phyloP scores from a whole-genome alignment of 352 stramenopile species.

The Globisporangium abappressorium region DNA sequence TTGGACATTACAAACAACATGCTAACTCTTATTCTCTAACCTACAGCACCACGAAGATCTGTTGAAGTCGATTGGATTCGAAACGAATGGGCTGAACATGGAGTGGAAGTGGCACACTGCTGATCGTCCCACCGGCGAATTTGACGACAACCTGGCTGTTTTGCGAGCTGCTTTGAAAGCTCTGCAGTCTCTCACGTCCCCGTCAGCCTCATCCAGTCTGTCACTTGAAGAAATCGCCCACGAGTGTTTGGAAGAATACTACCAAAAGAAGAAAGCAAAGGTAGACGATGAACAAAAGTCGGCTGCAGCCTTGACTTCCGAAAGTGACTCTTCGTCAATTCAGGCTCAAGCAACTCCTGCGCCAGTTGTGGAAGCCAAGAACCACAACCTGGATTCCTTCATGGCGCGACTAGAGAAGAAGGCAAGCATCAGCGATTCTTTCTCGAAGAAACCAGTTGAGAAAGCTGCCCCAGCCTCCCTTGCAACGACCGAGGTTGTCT shows the following conservation, averaged over 20 bases:
- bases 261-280: conserved; percentile 25
- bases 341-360: conserved; percentile 15
- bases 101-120: conserved; percentile 82
- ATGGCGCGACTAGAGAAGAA: conserved; percentile 56
- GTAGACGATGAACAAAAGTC: background rate
- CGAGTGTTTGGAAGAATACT: conserved; percentile 30
- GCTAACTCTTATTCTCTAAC: background rate
- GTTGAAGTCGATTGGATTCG: conserved; percentile 76
- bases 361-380: conserved; percentile 2
- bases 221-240: conserved; percentile 55
- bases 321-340: background rate
- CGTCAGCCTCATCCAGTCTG: conserved; percentile 34
- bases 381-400: conserved; percentile 39
- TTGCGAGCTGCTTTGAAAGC: conserved; percentile 56
- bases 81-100: conserved; percentile 70
- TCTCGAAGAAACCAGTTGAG: conserved; percentile 20
- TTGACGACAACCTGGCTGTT: conserved; percentile 67
- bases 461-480: conserved; percentile 10
- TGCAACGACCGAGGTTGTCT: background rate
- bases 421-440: conserved; percentile 31
- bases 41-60: conserved; percentile 69
- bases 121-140: conserved; percentile 52
- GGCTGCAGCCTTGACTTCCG: background rate
- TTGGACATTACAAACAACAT: too few species aligned
- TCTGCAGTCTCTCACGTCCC: conserved; percentile 50